These are phyloP conservation scores for Margaritispora aquatica DNA, from an alignment of 495 filamentous ascomycete species.

Conservation along the genomic window DNA sequence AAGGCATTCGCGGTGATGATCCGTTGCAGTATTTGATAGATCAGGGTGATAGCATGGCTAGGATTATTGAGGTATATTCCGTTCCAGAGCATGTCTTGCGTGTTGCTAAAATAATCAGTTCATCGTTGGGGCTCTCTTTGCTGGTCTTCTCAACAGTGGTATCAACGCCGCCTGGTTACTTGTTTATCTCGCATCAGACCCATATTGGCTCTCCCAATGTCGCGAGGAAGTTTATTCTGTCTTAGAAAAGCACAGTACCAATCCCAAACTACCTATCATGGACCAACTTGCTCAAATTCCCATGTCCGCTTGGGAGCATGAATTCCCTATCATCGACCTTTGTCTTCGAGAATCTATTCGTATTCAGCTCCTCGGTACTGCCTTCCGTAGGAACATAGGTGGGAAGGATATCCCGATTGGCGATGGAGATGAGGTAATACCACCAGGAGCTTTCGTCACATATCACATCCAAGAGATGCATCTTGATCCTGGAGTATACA, in stretches of 20 bases:
- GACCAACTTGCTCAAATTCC: conserved; percentile 33
- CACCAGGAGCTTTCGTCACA: conserved; percentile 31
- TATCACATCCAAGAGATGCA: conserved; percentile 33
- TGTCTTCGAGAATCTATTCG: conserved; percentile 40
- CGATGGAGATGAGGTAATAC: conserved; percentile 36
- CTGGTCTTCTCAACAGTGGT: conserved; percentile 35
- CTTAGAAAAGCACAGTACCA: conserved; percentile 29
- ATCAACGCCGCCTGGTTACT: conserved; percentile 37
- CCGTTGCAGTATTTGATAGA: conserved; percentile 40
- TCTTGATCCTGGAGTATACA: conserved; percentile 36
- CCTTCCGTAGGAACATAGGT: conserved; percentile 33
- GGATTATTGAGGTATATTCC: conserved; percentile 29
- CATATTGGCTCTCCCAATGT: conserved; percentile 33
- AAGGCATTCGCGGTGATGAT: conserved; percentile 34
- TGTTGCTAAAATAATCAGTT: conserved; percentile 22
- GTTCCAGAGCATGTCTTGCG: too few species aligned
- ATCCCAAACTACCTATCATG: conserved; percentile 26
- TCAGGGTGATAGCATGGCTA: conserved; percentile 25
- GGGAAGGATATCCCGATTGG: conserved; percentile 31
- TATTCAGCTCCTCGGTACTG: conserved; percentile 25
- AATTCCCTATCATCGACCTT: conserved; percentile 39
- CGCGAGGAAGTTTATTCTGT: conserved; percentile 34
- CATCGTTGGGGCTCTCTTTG: conserved; percentile 32
- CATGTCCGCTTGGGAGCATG: conserved; percentile 37
- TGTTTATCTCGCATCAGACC: conserved; percentile 31